These are phyloP conservation scores for Sicyos baderoa DNA, from an alignment of 306 rosid genomes.

Conservation along the genomic window DNA sequence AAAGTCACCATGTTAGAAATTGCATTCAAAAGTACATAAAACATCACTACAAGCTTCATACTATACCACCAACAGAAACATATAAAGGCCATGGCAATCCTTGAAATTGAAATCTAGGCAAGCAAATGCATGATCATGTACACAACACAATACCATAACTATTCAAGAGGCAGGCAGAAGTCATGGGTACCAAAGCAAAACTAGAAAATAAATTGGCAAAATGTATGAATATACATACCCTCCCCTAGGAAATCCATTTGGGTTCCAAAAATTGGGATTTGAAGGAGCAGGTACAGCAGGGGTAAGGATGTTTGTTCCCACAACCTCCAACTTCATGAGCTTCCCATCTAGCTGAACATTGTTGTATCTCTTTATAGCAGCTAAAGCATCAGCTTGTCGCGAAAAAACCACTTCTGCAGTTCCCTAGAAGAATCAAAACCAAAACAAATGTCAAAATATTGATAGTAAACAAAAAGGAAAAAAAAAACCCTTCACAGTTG, in stretches of 20 bases:
- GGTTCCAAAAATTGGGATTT: conserved; percentile 42
- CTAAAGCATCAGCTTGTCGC: conserved; percentile 63
- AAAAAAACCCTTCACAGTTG: conserved; percentile 14
- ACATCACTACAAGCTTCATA: not conserved
- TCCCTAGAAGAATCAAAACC: conserved; percentile 53
- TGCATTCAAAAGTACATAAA: too few relatives aligned
- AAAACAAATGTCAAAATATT: conserved; percentile 29
- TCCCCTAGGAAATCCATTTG: conserved; percentile 50
- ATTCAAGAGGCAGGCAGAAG: not conserved
- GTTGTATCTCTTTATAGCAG: conserved; percentile 92
- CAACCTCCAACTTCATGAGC: conserved; percentile 89
- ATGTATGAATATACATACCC: conserved; percentile 59
- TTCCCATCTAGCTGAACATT: conserved; percentile 91
- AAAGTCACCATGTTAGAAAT: not conserved
- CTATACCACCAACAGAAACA: not conserved
- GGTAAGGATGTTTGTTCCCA: conserved; percentile 65
- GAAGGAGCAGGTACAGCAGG: conserved; percentile 40
- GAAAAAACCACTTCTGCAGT: conserved; percentile 87
- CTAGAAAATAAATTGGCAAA: not conserved
- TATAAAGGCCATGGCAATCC: not conserved
- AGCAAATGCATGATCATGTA: not conserved
- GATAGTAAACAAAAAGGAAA: conserved; percentile 21
- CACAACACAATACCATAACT: not conserved
- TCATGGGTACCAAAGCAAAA: too few relatives aligned
- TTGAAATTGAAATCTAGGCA: not conserved